These are phyloP conservation scores for Aspergillus tamarii DNA, from an alignment of 2,329 filamentous ascomycete species.

Conservation along the genomic window DNA sequence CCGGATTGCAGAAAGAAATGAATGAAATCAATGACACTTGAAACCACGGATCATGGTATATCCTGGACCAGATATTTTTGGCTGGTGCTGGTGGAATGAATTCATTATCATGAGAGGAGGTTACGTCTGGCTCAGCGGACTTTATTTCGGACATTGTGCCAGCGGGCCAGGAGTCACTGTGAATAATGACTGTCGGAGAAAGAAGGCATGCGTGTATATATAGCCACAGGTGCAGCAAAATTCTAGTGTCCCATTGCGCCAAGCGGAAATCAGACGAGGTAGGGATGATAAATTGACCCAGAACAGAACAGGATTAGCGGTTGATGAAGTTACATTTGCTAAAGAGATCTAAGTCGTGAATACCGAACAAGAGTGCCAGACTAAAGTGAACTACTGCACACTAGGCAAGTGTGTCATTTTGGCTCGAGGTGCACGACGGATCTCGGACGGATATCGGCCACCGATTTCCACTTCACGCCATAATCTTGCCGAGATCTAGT, in stretches of 20 bases:
- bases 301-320: not conserved
- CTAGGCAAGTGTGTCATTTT: not conserved
- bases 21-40: constrained; percentile 58
- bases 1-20: constrained; percentile 69
- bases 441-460: not conserved
- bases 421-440: not conserved
- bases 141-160: not conserved
- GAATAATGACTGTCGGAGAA: not conserved
- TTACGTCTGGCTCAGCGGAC: not conserved
- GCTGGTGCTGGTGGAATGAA: not conserved
- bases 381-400: not conserved
- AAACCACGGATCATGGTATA: not conserved
- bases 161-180: not conserved
- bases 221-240: not conserved
- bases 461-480: not conserved
- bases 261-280: not conserved
- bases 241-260: not conserved
- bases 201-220: not conserved
- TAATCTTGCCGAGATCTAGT: not conserved
- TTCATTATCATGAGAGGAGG: not conserved
- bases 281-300: constrained; percentile 26
- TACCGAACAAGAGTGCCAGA: not conserved
- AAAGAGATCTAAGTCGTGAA: not conserved
- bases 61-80: not conserved
- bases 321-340: not conserved